A percentile compares a stretch with the other conserved stretches of the same genome.
phyloP scores from a whole-genome alignment of 805 yeast species.

The Starmera dryadoides region DNA sequence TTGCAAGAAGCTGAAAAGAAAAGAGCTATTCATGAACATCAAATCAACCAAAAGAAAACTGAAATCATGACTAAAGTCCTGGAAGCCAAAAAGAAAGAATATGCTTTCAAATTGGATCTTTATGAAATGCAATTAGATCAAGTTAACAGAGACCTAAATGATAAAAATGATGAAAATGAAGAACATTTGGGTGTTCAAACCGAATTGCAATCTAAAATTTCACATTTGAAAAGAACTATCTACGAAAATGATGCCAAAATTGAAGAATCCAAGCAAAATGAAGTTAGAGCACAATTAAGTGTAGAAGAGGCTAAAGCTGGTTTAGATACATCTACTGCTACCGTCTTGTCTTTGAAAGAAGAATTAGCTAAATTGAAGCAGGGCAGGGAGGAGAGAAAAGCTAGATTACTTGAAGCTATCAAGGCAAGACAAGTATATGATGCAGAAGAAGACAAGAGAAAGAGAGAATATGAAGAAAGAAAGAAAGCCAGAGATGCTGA shows the following conservation, averaged over 20 bases:
- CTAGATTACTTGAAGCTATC: conserved; percentile 17
- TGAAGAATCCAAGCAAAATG: conserved; percentile 9
- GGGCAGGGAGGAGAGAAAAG: conserved; percentile 11
- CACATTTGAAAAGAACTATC: conserved; percentile 10
- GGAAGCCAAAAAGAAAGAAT: conserved; percentile 20
- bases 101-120: conserved; percentile 15
- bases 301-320: conserved; percentile 12
- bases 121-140: conserved; percentile 17
- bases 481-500: conserved; percentile 5
- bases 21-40: conserved; percentile 12
- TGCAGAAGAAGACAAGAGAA: conserved; percentile 9
- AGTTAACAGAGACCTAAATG: conserved; percentile 16
- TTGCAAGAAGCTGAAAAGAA: conserved; percentile 9
- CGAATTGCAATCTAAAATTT: conserved; percentile 14
- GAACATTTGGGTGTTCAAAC: conserved; percentile 11
- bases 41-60: conserved; percentile 14
- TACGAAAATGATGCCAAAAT: conserved; percentile 13
- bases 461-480: conserved; percentile 9
- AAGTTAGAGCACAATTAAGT: conserved; percentile 4
- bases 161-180: conserved; percentile 11
- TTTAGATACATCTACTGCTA: conserved; percentile 8
- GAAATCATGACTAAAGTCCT: conserved; percentile 18
- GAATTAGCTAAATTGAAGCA: conserved; percentile 17
- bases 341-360: conserved; percentile 10
- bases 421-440: conserved; percentile 16